Evolutionary conservation across 768 basidiomycete genomes (phyloP).

Genomic region (Trametes punicea): DNA sequence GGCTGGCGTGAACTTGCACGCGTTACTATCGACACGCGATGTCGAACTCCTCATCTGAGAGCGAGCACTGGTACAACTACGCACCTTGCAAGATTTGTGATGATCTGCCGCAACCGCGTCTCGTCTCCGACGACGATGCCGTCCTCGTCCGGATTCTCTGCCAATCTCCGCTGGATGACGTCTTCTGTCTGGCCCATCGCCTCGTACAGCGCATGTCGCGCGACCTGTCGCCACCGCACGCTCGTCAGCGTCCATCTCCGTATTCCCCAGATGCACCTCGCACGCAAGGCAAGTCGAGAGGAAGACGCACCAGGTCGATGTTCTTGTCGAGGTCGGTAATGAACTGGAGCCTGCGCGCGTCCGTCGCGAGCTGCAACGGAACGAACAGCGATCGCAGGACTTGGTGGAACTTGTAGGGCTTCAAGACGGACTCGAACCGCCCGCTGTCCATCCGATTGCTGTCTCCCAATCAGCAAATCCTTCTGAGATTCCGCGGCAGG

Average conservation of each 20-base stretch:
- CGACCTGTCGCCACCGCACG: conserved; percentile 38
- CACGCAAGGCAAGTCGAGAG: neutral
- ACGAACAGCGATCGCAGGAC: conserved; percentile 73
- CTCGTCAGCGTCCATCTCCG: no score
- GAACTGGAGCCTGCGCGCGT: conserved; percentile 64
- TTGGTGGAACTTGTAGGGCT: conserved; percentile 76
- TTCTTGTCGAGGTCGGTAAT: conserved; percentile 63
- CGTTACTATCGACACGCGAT: conserved; percentile 57
- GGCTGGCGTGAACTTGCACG: conserved; percentile 73
- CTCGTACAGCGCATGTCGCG: conserved; percentile 55
- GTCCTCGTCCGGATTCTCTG: conserved; percentile 47
- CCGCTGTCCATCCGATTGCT: conserved; percentile 88
- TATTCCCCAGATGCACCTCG: neutral
- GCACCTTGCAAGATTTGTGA: conserved; percentile 79
- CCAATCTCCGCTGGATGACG: conserved; percentile 39
- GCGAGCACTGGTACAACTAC: neutral
- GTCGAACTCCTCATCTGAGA: neutral
- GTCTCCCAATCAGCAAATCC: neutral
- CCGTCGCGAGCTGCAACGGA: conserved; percentile 62
- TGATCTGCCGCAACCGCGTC: conserved; percentile 73
- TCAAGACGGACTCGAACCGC: conserved; percentile 67
- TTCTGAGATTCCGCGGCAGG: neutral
- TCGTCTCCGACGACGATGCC: conserved; percentile 84
- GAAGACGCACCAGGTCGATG: conserved; percentile 55
- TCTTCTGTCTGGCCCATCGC: conserved; percentile 51